Evolutionary conservation across 139 green algal genomes (phyloP).

Genomic region (Chlamydomonas schloesseri): DNA sequence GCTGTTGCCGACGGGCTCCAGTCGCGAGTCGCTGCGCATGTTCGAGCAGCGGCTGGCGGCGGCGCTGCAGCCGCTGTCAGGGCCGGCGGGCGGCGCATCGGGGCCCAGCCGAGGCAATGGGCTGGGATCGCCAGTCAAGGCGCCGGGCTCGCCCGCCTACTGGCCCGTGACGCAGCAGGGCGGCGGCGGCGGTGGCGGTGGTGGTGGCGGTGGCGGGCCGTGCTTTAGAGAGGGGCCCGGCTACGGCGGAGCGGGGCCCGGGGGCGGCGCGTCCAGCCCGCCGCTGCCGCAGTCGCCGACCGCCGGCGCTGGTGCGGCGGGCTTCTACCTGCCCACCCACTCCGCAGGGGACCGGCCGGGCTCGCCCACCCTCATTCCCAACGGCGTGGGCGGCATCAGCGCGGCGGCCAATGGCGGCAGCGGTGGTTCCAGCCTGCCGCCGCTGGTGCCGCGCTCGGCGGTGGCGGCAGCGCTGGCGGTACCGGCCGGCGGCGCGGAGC

Average conservation of each 20-base stretch:
- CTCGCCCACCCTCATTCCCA: not conserved
- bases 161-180: too few species aligned
- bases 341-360: too few species aligned
- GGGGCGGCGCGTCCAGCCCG: too few species aligned
- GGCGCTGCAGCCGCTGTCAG: not conserved
- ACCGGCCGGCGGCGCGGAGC: not conserved
- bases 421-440: not conserved
- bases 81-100: not conserved
- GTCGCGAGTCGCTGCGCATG: not conserved
- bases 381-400: not conserved
- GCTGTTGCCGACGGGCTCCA: slow-evolving; percentile 25
- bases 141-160: too few species aligned
- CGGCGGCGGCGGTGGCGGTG: too few species aligned
- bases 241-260: too few species aligned
- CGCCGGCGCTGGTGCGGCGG: too few species aligned
- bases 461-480: not conserved
- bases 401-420: not conserved
- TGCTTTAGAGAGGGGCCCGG: too few species aligned
- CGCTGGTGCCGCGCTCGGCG: slow-evolving; percentile 12
- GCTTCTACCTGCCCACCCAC: too few species aligned
- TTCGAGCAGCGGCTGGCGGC: not conserved
- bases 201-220: too few species aligned
- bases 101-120: not conserved
- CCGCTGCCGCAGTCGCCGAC: too few species aligned
- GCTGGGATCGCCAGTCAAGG: not conserved